phyloP scores from a whole-genome alignment of 345 rosid species.

The Rhodamnia rubescens region DNA sequence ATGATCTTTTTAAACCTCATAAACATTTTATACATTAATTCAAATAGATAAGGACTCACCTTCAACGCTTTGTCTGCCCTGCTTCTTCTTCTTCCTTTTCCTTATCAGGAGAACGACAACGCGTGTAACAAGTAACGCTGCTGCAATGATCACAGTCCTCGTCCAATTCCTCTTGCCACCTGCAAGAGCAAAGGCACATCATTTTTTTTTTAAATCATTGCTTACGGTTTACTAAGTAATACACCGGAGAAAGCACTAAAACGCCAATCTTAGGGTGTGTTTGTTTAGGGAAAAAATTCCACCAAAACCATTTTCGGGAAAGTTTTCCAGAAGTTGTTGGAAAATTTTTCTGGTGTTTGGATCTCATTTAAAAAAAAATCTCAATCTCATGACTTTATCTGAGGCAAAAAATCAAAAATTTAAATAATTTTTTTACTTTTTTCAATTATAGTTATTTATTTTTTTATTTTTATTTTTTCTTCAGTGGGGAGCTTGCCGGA shows the following conservation, averaged over 20 bases:
- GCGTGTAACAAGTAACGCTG: slow-evolving; percentile 13
- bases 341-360: no score
- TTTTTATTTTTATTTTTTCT: no score
- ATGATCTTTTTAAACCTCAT: neutral
- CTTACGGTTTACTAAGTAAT: no score
- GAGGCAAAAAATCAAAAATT: no score
- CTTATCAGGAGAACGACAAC: neutral
- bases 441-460: no score
- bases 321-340: no score
- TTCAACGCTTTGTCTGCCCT: neutral
- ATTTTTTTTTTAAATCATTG: neutral
- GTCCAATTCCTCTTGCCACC: neutral
- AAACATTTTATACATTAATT: neutral
- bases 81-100: slow-evolving; percentile 7
- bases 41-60: neutral
- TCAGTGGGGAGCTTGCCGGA: no score
- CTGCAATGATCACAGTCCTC: slow-evolving; percentile 8
- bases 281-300: no score
- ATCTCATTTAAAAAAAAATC: no score
- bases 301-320: no score
- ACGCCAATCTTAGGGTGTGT: neutral
- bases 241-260: neutral
- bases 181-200: neutral
- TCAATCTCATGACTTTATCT: no score
- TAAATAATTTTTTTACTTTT: no score